Conservation (phyloP, 192 early-diverging fungal genomes). For the Umbelopsis ramanniana region DNA sequence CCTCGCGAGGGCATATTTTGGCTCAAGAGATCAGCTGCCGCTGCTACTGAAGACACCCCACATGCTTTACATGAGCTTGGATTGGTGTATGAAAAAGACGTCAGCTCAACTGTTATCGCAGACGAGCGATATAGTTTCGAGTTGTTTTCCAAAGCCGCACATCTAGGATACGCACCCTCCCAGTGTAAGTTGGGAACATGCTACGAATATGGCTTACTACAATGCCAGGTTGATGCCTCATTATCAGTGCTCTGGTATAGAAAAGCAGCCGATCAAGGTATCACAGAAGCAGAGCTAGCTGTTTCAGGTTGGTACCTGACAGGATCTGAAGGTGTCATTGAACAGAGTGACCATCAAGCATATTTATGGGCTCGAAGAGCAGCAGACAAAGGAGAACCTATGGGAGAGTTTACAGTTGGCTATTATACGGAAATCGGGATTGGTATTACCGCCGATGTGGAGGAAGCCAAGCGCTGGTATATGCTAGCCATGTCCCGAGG, state of each 20-base stretch:
- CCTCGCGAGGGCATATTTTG: slow-evolving; percentile 94
- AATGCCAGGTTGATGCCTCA: slow-evolving; percentile 82
- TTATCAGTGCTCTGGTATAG: slow-evolving; percentile 97
- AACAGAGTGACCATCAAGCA: slow-evolving; percentile 93
- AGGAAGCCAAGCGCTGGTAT: slow-evolving; percentile 93
- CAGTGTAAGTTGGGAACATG: slow-evolving; percentile 92
- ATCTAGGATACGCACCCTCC: slow-evolving; percentile 90
- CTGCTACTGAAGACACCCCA: slow-evolving; percentile 90
- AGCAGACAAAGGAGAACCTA: slow-evolving; percentile 91
- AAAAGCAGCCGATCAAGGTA: slow-evolving; percentile 88
- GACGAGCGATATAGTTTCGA: slow-evolving; percentile 89
- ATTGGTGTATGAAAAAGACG: slow-evolving; percentile 79
- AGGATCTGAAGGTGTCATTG: slow-evolving; percentile 80
- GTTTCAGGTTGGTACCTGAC: slow-evolving; percentile 99
- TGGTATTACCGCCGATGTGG: slow-evolving; percentile 74
- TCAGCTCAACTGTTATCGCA: slow-evolving; percentile 69
- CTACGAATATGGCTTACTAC: slow-evolving; percentile 93
- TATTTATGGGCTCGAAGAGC: slow-evolving; percentile 97
- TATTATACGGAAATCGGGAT: slow-evolving; percentile 94
- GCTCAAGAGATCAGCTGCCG: slow-evolving; percentile 89
- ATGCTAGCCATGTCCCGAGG: slow-evolving; percentile 81
- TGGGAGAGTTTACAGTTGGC: slow-evolving; percentile 97
- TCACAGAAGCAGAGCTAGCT: slow-evolving; percentile 91
- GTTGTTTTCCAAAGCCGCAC: slow-evolving; percentile 90
- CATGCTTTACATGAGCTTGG: slow-evolving; percentile 95